Evolutionary conservation across 768 basidiomycete genomes (phyloP).

Genomic region (Brasilioporus rufonigricans): DNA sequence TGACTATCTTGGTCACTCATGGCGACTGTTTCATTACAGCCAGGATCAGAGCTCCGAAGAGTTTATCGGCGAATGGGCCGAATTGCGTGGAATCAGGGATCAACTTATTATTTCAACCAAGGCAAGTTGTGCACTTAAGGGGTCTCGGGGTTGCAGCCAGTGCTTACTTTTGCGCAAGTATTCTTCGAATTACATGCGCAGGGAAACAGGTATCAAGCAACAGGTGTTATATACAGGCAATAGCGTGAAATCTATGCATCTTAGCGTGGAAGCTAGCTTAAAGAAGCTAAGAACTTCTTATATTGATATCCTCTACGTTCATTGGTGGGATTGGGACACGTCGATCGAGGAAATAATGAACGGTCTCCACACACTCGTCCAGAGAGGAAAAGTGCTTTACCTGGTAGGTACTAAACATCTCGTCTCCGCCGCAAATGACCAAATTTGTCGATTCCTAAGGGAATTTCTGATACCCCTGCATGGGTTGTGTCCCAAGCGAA

Average conservation of each 20-base stretch:
- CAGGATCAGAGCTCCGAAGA: slow-evolving; percentile 57
- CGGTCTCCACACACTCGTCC: slow-evolving; percentile 41
- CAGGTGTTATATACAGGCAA: slow-evolving; percentile 37
- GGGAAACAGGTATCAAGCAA: slow-evolving; percentile 14
- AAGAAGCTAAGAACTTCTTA: slow-evolving; percentile 55
- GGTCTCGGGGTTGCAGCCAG: too few relatives aligned
- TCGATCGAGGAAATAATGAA: slow-evolving; percentile 47
- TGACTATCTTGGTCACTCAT: neutral
- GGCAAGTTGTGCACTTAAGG: neutral
- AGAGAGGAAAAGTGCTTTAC: slow-evolving; percentile 44
- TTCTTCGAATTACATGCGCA: slow-evolving; percentile 13
- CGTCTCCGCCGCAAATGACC: neutral
- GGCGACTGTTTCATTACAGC: slow-evolving; percentile 18
- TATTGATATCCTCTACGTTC: slow-evolving; percentile 55
- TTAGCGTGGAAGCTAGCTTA: slow-evolving; percentile 34
- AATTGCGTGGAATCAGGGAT: slow-evolving; percentile 41
- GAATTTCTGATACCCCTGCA: slow-evolving; percentile 35
- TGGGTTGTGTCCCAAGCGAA: slow-evolving; percentile 42
- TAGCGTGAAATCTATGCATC: slow-evolving; percentile 31
- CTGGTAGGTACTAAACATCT: slow-evolving; percentile 10
- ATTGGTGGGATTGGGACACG: slow-evolving; percentile 50
- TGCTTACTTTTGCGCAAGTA: slow-evolving; percentile 18
- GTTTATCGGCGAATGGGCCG: slow-evolving; percentile 53
- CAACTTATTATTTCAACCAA: slow-evolving; percentile 51
- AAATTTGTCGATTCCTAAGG: slow-evolving; percentile 3